A percentile compares a stretch with the other conserved stretches of the same genome.
phyloP scores from a whole-genome alignment of 805 yeast species.

The Zygoascus ofunaensis region DNA sequence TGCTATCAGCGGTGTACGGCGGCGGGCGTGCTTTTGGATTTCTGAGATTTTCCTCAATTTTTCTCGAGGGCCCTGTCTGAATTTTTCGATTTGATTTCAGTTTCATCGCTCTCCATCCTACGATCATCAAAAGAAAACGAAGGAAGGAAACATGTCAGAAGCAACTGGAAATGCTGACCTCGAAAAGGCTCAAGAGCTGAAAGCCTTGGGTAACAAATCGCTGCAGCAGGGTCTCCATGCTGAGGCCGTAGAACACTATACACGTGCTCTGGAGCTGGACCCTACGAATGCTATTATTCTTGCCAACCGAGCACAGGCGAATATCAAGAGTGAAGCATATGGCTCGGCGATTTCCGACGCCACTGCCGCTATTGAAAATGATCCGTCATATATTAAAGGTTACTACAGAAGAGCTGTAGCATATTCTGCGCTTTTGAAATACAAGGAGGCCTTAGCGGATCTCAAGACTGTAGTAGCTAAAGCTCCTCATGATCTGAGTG shows the following conservation, averaged over 20 bases:
- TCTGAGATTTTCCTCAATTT: no score
- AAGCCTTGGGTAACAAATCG: slow-evolving; percentile 60
- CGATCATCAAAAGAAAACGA: no score
- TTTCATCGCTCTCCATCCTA: no score
- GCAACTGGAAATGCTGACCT: neutral
- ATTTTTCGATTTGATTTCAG: no score
- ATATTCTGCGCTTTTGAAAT: slow-evolving; percentile 61
- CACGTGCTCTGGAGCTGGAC: slow-evolving; percentile 60
- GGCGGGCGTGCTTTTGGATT: no score
- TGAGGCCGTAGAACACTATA: slow-evolving; percentile 58
- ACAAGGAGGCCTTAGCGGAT: slow-evolving; percentile 64
- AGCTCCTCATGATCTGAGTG: slow-evolving; percentile 61
- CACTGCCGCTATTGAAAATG: slow-evolving; percentile 55
- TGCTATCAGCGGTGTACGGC: no score
- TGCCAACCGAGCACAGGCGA: slow-evolving; percentile 83
- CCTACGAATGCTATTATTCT: slow-evolving; percentile 54
- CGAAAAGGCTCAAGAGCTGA: slow-evolving; percentile 24
- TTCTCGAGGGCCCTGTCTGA: no score
- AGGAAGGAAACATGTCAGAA: neutral
- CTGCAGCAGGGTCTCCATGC: slow-evolving; percentile 52
- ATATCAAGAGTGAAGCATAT: slow-evolving; percentile 75
- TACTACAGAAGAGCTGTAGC: slow-evolving; percentile 85
- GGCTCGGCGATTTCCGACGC: slow-evolving; percentile 82
- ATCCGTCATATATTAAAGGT: slow-evolving; percentile 63
- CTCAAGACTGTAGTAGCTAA: slow-evolving; percentile 51